These are phyloP conservation scores for Lagerstroemia speciosa DNA, from an alignment of 345 rosid genomes.

Conservation along the genomic window DNA sequence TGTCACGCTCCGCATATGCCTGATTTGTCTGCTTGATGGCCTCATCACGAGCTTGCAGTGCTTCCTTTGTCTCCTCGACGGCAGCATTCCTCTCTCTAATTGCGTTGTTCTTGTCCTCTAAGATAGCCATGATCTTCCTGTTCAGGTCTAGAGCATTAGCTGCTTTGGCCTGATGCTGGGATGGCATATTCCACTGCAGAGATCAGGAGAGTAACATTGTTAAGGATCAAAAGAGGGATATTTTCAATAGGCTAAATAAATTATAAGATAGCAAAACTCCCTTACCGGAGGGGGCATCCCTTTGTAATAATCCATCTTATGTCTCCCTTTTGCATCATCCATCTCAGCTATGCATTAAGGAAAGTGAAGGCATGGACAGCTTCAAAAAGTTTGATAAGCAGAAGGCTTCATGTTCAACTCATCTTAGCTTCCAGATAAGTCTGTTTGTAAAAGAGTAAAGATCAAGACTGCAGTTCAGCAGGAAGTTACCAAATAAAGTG, in stretches of 20 bases:
- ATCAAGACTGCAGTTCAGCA: too few relatives aligned
- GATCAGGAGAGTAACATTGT: slow-evolving; percentile 1
- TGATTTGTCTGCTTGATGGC: slow-evolving; percentile 77
- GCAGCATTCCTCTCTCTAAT: slow-evolving; percentile 64
- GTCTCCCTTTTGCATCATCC: slow-evolving; percentile 64
- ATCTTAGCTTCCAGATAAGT: background rate
- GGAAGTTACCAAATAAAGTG: too few relatives aligned
- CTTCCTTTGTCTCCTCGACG: slow-evolving; percentile 56
- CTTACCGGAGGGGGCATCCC: slow-evolving; percentile 48
- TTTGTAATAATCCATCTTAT: slow-evolving; percentile 55
- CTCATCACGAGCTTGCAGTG: slow-evolving; percentile 61
- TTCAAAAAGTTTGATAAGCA: background rate
- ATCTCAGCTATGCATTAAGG: slow-evolving; percentile 21
- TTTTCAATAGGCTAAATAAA: background rate
- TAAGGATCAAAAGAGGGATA: slow-evolving; percentile 4
- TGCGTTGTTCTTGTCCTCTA: slow-evolving; percentile 80
- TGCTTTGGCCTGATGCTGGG: slow-evolving; percentile 73
- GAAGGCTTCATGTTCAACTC: background rate
- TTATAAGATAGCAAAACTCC: background rate
- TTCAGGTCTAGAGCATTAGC: slow-evolving; percentile 74
- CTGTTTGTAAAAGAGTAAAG: too few relatives aligned
- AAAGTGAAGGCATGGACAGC: slow-evolving; percentile 1
- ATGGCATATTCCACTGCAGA: slow-evolving; percentile 48
- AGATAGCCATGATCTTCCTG: slow-evolving; percentile 75
- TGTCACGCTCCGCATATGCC: slow-evolving; percentile 69